A percentile compares a stretch with the other conserved stretches of the same genome.
Conservation (phyloP, 495 filamentous ascomycete genomes). For the Tetracladium marchalianum region DNA sequence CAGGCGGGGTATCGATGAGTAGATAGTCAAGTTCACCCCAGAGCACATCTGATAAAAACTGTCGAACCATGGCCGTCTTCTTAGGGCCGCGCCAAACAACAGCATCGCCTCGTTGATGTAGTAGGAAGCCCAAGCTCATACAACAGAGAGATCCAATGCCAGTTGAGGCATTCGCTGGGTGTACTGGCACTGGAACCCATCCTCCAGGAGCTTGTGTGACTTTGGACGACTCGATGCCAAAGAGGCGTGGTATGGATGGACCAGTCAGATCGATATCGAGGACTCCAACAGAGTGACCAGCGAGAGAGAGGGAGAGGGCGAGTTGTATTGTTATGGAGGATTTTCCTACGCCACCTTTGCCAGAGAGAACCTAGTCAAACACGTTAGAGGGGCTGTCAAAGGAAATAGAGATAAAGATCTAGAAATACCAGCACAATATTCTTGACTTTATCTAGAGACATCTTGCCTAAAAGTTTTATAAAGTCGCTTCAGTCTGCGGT, state of each 20-base stretch:
- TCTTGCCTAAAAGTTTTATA: slow-evolving; percentile 16
- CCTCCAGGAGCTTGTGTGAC: slow-evolving; percentile 82
- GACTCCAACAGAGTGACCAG: slow-evolving; percentile 81
- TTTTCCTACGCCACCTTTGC: slow-evolving; percentile 97
- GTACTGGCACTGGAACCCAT: slow-evolving; percentile 81
- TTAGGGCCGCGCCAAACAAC: slow-evolving; percentile 97
- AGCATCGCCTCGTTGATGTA: slow-evolving; percentile 72
- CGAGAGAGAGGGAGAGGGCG: slow-evolving; percentile 76
- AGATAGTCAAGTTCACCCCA: slow-evolving; percentile 86
- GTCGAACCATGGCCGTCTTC: slow-evolving; percentile 97
- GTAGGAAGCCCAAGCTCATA: slow-evolving; percentile 90
- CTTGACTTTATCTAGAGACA: slow-evolving; percentile 49
- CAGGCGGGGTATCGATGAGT: slow-evolving; percentile 90
- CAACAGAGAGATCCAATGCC: slow-evolving; percentile 62
- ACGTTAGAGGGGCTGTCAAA: slow-evolving; percentile 5
- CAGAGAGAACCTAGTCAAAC: slow-evolving; percentile 64
- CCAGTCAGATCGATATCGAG: slow-evolving; percentile 96
- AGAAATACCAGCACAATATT: slow-evolving; percentile 46
- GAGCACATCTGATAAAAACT: slow-evolving; percentile 86
- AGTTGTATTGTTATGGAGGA: slow-evolving; percentile 94
- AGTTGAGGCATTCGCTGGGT: slow-evolving; percentile 35
- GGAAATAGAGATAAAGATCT: not conserved
- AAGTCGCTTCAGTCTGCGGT: not conserved
- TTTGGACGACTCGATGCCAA: slow-evolving; percentile 78
- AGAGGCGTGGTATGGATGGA: slow-evolving; percentile 89